phyloP scores from a whole-genome alignment of 805 yeast genomes.

The Lipomyces starkeyi region DNA sequence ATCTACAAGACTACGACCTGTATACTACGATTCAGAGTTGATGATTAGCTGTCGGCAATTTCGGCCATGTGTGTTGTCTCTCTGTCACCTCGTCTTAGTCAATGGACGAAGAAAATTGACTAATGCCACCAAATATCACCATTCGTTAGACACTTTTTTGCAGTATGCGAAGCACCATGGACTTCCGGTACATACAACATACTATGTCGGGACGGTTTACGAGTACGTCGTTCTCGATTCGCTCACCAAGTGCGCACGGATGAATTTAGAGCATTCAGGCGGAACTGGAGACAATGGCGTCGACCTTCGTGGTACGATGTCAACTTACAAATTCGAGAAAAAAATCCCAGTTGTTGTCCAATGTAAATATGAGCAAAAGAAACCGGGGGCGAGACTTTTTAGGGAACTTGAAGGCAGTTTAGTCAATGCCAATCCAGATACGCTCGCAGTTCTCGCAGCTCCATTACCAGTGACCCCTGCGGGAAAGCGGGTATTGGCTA shows the following conservation, averaged over 20 bases:
- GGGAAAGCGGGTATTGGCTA: constrained; percentile 20
- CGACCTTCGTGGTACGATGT: constrained; percentile 38
- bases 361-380: constrained; percentile 44
- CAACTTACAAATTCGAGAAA: background rate
- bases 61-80: background rate
- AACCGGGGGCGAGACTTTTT: constrained; percentile 55
- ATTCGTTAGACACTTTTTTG: constrained; percentile 25
- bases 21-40: background rate
- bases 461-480: constrained; percentile 26
- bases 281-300: constrained; percentile 40
- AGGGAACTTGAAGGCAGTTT: constrained; percentile 40
- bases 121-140: constrained; percentile 11
- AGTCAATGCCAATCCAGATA: constrained; percentile 11
- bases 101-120: background rate
- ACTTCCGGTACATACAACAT: constrained; percentile 29
- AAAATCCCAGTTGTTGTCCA: constrained; percentile 37
- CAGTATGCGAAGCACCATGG: constrained; percentile 17
- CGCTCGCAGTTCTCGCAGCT: constrained; percentile 37
- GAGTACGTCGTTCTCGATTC: constrained; percentile 38
- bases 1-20: background rate
- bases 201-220: constrained; percentile 40
- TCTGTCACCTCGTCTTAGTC: background rate
- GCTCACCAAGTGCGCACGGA: constrained; percentile 18
- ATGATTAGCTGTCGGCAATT: background rate
- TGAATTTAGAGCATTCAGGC: constrained; percentile 38